Conservation (phyloP, 2,329 filamentous ascomycete species). For the Penicillium sp. region DNA sequence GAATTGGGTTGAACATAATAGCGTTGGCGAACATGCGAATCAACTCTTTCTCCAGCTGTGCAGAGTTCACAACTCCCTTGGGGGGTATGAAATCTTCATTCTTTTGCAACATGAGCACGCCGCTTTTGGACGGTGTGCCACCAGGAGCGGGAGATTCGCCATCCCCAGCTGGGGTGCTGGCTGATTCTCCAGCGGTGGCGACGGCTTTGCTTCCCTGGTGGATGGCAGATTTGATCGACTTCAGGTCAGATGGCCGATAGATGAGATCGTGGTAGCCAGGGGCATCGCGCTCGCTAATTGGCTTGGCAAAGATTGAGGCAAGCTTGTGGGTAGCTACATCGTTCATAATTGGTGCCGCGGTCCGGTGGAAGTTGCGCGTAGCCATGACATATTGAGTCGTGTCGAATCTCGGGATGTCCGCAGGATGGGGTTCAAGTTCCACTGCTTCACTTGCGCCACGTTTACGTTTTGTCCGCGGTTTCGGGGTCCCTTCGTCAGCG, state of each 20-base stretch:
- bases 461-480: slow-evolving; percentile 41
- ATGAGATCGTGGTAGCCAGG: slow-evolving; percentile 74
- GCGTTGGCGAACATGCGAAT: slow-evolving; percentile 98
- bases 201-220: slow-evolving; percentile 46
- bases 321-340: slow-evolving; percentile 74
- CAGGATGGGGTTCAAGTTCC: slow-evolving; percentile 28
- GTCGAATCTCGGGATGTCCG: slow-evolving; percentile 29
- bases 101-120: slow-evolving; percentile 48
- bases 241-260: slow-evolving; percentile 72
- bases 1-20: slow-evolving; percentile 95
- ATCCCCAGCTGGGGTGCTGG: slow-evolving; percentile 63
- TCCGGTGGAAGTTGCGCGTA: slow-evolving; percentile 57
- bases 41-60: slow-evolving; percentile 87
- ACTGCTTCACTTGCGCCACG: slow-evolving; percentile 35
- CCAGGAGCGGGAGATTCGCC: slow-evolving; percentile 48
- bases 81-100: slow-evolving; percentile 78
- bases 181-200: slow-evolving; percentile 52
- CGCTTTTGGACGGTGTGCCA: slow-evolving; percentile 40
- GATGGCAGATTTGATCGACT: slow-evolving; percentile 72
- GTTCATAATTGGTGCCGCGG: slow-evolving; percentile 69
- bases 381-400: slow-evolving; percentile 40
- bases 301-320: slow-evolving; percentile 75
- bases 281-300: slow-evolving; percentile 70
- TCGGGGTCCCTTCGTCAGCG: slow-evolving; percentile 27
- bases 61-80: slow-evolving; percentile 85